phyloP scores from a whole-genome alignment of 192 early-diverging fungal genomes.

The Dissophora globulifera region DNA sequence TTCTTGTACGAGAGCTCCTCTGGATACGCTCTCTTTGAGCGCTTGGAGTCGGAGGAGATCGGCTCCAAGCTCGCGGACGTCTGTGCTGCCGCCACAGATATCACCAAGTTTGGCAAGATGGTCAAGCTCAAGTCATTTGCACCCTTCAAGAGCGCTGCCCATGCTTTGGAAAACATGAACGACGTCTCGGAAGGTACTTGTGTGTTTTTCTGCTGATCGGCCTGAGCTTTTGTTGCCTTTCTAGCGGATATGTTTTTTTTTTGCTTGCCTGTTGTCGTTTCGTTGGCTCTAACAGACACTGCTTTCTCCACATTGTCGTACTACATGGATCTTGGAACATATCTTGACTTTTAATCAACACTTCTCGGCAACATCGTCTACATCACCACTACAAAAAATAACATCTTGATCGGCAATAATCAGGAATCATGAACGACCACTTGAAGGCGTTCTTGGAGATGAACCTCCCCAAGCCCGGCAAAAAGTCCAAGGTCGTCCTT shows the following conservation, averaged over 20 bases:
- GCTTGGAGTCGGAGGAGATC: constrained; percentile 93
- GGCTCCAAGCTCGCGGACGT: constrained; percentile 93
- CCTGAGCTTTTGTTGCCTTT: background rate
- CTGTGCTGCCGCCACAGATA: constrained; percentile 82
- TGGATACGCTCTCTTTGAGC: constrained; percentile 97
- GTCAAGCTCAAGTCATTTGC: constrained; percentile 93
- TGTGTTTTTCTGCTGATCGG: background rate
- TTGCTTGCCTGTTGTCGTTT: no score
- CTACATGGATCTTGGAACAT: no score
- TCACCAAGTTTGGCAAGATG: constrained; percentile 90
- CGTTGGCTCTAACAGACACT: no score
- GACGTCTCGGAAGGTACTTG: constrained; percentile 94
- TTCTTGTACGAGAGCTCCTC: constrained; percentile 95
- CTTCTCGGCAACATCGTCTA: background rate
- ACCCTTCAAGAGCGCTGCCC: constrained; percentile 96
- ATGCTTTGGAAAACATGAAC: constrained; percentile 98
- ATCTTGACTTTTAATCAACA: background rate
- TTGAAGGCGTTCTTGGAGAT: constrained; percentile 96
- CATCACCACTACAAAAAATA: background rate
- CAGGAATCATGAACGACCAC: constrained; percentile 86
- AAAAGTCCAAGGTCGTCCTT: constrained; percentile 78
- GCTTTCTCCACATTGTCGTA: no score
- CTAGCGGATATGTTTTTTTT: background rate
- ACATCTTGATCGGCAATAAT: background rate
- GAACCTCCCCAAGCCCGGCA: constrained; percentile 86